These are phyloP conservation scores for Cubamyces sp. DNA, from an alignment of 768 basidiomycete genomes.

Conservation along the genomic window DNA sequence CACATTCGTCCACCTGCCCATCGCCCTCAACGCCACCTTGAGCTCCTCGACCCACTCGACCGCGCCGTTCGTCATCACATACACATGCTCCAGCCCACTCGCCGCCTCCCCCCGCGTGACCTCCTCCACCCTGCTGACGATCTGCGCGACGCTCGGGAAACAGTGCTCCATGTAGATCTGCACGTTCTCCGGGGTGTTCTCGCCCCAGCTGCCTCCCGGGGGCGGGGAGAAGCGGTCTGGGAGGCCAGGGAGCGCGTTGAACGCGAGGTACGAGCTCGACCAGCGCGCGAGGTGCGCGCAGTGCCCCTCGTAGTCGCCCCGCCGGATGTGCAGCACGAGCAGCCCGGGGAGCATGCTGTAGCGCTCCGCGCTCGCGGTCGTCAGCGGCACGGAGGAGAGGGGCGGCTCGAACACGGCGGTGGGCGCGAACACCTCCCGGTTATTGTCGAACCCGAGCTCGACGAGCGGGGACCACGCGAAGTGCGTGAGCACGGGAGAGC, in stretches of 20 bases:
- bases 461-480: slow-evolving; percentile 32
- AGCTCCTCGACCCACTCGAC: slow-evolving; percentile 52
- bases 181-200: slow-evolving; percentile 30
- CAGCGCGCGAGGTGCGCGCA: slow-evolving; percentile 48
- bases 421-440: slow-evolving; percentile 27
- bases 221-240: slow-evolving; percentile 47
- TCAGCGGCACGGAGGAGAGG: slow-evolving; percentile 15
- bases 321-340: slow-evolving; percentile 58
- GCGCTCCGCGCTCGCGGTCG: slow-evolving; percentile 17
- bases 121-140: slow-evolving; percentile 47
- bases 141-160: slow-evolving; percentile 52
- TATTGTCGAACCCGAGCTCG: slow-evolving; percentile 28
- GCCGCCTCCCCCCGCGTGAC: slow-evolving; percentile 26
- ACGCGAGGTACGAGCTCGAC: slow-evolving; percentile 48
- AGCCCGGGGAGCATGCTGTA: slow-evolving; percentile 49
- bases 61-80: slow-evolving; percentile 68
- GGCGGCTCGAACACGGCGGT: slow-evolving; percentile 10
- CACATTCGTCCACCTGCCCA: slow-evolving; percentile 50
- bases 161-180: slow-evolving; percentile 51
- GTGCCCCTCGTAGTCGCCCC: slow-evolving; percentile 59
- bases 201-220: slow-evolving; percentile 26
- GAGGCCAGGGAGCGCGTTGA: slow-evolving; percentile 56
- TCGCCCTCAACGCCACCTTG: slow-evolving; percentile 41
- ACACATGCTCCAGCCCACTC: slow-evolving; percentile 49
- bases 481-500: slow-evolving; percentile 28